phyloP scores from a whole-genome alignment of 1,284 basidiomycete species.

The Cryptococcus hybrid region DNA sequence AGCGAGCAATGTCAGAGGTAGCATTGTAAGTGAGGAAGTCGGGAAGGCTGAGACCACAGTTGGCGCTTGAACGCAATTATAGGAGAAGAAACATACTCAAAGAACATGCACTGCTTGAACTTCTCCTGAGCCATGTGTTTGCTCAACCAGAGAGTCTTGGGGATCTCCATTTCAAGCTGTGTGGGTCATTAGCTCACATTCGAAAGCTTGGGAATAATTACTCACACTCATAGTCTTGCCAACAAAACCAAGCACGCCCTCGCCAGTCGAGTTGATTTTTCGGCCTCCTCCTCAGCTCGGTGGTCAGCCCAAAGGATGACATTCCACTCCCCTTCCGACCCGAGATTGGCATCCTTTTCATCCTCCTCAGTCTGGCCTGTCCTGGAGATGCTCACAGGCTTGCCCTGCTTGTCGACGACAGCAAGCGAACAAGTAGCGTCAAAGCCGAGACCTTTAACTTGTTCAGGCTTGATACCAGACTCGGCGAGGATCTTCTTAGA shows the following conservation, averaged over 20 bases:
- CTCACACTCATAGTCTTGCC: constrained; percentile 94
- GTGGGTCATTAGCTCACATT: background rate
- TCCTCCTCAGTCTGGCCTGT: constrained; percentile 18
- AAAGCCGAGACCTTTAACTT: constrained; percentile 88
- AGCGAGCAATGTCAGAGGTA: constrained; percentile 74
- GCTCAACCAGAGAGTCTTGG: constrained; percentile 96
- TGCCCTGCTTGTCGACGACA: constrained; percentile 71
- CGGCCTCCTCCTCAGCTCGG: constrained; percentile 87
- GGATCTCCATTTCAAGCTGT: constrained; percentile 94
- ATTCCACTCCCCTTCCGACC: constrained; percentile 69
- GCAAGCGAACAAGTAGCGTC: constrained; percentile 97
- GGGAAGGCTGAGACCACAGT: constrained; percentile 58
- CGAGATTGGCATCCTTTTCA: constrained; percentile 47
- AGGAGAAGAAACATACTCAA: constrained; percentile 59
- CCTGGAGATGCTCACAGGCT: constrained; percentile 76
- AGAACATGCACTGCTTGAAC: constrained; percentile 89
- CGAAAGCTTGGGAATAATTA: constrained; percentile 17
- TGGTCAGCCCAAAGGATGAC: constrained; percentile 88
- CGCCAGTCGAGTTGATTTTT: constrained; percentile 83
- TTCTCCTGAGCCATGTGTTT: constrained; percentile 71
- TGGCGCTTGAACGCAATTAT: background rate
- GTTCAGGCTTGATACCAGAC: constrained; percentile 61
- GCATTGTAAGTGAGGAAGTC: constrained; percentile 95
- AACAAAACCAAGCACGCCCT: constrained; percentile 87
- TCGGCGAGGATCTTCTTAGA: constrained; percentile 65